Conservation (phyloP, 495 filamentous ascomycete genomes). For the Penicillium fimorum region DNA sequence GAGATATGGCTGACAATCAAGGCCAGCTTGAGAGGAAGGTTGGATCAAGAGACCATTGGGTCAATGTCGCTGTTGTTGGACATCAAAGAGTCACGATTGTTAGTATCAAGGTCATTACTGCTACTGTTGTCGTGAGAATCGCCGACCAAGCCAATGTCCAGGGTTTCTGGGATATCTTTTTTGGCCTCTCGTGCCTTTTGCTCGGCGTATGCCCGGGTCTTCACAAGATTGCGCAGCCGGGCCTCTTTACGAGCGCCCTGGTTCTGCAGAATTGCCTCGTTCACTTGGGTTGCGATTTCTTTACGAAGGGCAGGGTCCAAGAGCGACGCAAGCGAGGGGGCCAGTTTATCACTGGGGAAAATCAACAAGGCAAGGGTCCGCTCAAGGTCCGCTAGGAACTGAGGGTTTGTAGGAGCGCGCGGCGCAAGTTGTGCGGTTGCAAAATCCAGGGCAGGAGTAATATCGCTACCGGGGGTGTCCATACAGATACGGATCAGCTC, state of each 20-base stretch:
- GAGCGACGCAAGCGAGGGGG: constrained; percentile 70
- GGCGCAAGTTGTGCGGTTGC: constrained; percentile 84
- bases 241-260: constrained; percentile 74
- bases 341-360: constrained; percentile 73
- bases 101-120: constrained; percentile 29
- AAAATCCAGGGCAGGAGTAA: constrained; percentile 79
- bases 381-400: constrained; percentile 86
- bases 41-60: constrained; percentile 55
- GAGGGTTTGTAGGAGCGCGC: constrained; percentile 73
- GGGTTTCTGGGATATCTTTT: constrained; percentile 67
- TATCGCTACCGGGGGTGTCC: constrained; percentile 63
- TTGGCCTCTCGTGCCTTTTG: constrained; percentile 68
- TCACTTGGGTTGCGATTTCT: constrained; percentile 77
- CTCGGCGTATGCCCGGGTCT: constrained; percentile 84
- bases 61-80: constrained; percentile 52
- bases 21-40: not conserved
- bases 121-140: constrained; percentile 35
- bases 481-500: constrained; percentile 84
- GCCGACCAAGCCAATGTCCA: constrained; percentile 68
- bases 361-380: constrained; percentile 89
- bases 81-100: constrained; percentile 43
- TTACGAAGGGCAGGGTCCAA: constrained; percentile 79
- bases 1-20: not conserved
- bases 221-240: constrained; percentile 72
- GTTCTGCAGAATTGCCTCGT: constrained; percentile 76